Conservation (phyloP, 306 rosid genomes). For the Prunus padus region DNA sequence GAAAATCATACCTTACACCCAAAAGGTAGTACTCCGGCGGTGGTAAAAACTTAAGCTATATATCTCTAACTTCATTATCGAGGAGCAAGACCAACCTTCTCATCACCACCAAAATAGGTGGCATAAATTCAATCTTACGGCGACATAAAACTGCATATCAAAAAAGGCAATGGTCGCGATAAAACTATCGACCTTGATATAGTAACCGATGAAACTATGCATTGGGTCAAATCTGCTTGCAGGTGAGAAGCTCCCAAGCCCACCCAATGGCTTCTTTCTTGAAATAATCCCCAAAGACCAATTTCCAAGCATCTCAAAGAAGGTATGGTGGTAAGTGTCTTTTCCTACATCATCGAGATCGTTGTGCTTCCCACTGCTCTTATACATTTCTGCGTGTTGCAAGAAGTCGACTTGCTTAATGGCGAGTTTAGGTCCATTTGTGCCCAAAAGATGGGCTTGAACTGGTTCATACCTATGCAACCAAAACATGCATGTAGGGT, state of each 20-base stretch:
- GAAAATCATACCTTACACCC: slow-evolving; percentile 71
- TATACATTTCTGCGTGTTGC: slow-evolving; percentile 90
- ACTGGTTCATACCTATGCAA: slow-evolving; percentile 88
- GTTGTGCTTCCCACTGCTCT: slow-evolving; percentile 96
- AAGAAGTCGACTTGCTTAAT: slow-evolving; percentile 72
- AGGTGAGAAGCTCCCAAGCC: slow-evolving; percentile 92
- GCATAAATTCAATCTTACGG: slow-evolving; percentile 74
- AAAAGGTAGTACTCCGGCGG: slow-evolving; percentile 88
- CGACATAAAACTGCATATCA: slow-evolving; percentile 62
- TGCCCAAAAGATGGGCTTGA: slow-evolving; percentile 90
- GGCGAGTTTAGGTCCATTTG: slow-evolving; percentile 80
- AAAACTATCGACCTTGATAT: background rate
- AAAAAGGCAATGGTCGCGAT: background rate
- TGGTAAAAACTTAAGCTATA: slow-evolving; percentile 81
- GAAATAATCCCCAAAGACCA: slow-evolving; percentile 94
- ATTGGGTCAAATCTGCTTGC: slow-evolving; percentile 35
- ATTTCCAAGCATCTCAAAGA: slow-evolving; percentile 96
- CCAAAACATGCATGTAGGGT: background rate
- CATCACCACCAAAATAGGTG: slow-evolving; percentile 94
- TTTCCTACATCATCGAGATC: slow-evolving; percentile 98
- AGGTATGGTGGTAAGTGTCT: slow-evolving; percentile 97
- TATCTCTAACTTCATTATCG: slow-evolving; percentile 80
- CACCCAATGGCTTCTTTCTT: slow-evolving; percentile 80
- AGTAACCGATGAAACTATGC: background rate
- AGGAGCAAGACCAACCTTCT: slow-evolving; percentile 80